Evolutionary conservation across 768 basidiomycete species (phyloP).

Genomic region (Pleurotus pulmonarius): DNA sequence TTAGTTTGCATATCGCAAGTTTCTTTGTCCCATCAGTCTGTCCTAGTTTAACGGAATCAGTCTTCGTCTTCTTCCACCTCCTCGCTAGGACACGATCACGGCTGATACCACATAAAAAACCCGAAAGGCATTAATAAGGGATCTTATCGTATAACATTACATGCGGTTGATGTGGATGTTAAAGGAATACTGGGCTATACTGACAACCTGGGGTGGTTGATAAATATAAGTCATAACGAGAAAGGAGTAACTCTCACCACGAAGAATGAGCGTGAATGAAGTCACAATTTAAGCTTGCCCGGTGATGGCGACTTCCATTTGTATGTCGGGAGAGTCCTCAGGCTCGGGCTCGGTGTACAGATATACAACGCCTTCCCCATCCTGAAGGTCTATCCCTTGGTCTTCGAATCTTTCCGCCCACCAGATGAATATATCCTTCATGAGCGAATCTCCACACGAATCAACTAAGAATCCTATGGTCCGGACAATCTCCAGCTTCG

Average conservation of each 20-base stretch:
- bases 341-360: slow-evolving; percentile 31
- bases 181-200: no score
- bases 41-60: slow-evolving; percentile 50
- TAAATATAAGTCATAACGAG: no score
- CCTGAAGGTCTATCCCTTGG: slow-evolving; percentile 46
- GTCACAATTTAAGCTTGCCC: no score
- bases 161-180: no score
- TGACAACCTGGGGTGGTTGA: no score
- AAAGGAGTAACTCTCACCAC: no score
- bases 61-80: slow-evolving; percentile 19
- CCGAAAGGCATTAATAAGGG: no score
- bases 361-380: slow-evolving; percentile 55
- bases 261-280: no score
- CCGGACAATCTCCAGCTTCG: slow-evolving; percentile 41
- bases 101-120: no score
- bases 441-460: slow-evolving; percentile 35
- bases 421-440: slow-evolving; percentile 50
- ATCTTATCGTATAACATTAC: no score
- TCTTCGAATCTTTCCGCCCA: slow-evolving; percentile 51
- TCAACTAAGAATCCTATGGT: slow-evolving; percentile 47
- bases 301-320: no score
- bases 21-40: slow-evolving; percentile 69
- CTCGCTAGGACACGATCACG: no score
- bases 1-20: slow-evolving; percentile 71
- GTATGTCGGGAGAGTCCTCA: neutral